These are phyloP conservation scores for Penicillium lagena DNA, from an alignment of 495 filamentous ascomycete species.

Conservation along the genomic window DNA sequence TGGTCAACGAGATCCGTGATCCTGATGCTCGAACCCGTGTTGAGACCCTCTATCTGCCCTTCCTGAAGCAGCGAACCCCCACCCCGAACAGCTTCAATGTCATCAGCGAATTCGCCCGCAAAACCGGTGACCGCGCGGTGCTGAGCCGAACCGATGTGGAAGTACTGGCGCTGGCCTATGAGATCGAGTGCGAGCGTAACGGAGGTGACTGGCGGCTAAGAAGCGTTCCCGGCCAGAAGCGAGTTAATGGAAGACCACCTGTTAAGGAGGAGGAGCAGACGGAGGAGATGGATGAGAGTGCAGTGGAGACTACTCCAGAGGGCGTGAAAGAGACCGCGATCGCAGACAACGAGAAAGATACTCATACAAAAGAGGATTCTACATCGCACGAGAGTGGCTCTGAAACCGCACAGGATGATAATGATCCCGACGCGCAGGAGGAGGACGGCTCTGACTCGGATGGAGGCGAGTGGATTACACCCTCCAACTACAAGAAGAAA, in stretches of 20 bases:
- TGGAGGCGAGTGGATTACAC: slow-evolving; percentile 88
- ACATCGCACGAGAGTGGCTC: slow-evolving; percentile 7
- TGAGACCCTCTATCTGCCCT: slow-evolving; percentile 76
- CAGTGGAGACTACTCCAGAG: slow-evolving; percentile 26
- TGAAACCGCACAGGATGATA: not conserved
- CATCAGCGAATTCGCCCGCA: slow-evolving; percentile 78
- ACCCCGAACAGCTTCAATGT: slow-evolving; percentile 66
- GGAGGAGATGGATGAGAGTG: slow-evolving; percentile 19
- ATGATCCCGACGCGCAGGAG: slow-evolving; percentile 18
- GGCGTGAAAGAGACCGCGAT: slow-evolving; percentile 15
- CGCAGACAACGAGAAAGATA: slow-evolving; percentile 1
- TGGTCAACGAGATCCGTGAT: slow-evolving; percentile 86
- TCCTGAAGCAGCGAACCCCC: slow-evolving; percentile 71
- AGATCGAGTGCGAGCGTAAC: slow-evolving; percentile 79
- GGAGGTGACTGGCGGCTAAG: slow-evolving; percentile 77
- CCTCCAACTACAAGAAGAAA: slow-evolving; percentile 81
- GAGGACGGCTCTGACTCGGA: slow-evolving; percentile 53
- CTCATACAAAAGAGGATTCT: slow-evolving; percentile 8
- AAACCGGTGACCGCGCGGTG: slow-evolving; percentile 83
- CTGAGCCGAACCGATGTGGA: slow-evolving; percentile 84
- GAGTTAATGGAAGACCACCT: slow-evolving; percentile 63
- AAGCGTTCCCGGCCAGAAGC: slow-evolving; percentile 69
- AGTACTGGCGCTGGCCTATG: slow-evolving; percentile 84
- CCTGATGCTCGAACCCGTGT: slow-evolving; percentile 71
- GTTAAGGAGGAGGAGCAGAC: slow-evolving; percentile 25